Conservation (phyloP, 2,329 filamentous ascomycete genomes). For the Neopestalotiopsis sp. region DNA sequence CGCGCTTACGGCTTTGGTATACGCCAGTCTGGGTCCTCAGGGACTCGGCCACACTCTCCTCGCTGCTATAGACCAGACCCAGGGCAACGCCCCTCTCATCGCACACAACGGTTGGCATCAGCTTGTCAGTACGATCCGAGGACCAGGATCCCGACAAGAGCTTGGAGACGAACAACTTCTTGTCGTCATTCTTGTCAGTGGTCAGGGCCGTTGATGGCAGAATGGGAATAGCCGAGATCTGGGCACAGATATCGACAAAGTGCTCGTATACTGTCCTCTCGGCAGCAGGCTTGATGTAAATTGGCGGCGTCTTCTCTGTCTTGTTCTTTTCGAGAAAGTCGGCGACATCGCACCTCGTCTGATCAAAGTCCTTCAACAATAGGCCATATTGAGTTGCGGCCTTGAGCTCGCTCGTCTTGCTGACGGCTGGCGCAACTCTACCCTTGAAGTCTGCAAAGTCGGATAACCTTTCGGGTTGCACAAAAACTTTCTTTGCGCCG, state of each 20-base stretch:
- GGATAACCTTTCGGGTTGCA: slow-evolving; percentile 71
- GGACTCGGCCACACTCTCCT: slow-evolving; percentile 87
- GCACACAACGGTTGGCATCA: slow-evolving; percentile 89
- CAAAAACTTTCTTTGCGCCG: slow-evolving; percentile 85
- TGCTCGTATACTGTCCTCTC: slow-evolving; percentile 47
- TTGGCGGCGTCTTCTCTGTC: slow-evolving; percentile 46
- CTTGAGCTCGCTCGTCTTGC: slow-evolving; percentile 48
- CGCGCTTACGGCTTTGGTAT: slow-evolving; percentile 94
- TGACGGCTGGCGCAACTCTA: slow-evolving; percentile 59
- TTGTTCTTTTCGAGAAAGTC: slow-evolving; percentile 51
- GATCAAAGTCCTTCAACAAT: slow-evolving; percentile 58
- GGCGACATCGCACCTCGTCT: slow-evolving; percentile 42
- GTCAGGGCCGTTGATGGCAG: slow-evolving; percentile 75
- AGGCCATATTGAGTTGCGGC: slow-evolving; percentile 55
- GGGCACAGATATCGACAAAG: slow-evolving; percentile 53
- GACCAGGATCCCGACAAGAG: slow-evolving; percentile 77
- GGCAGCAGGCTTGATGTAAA: slow-evolving; percentile 57
- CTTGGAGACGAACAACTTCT: slow-evolving; percentile 68
- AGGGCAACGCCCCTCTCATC: slow-evolving; percentile 85
- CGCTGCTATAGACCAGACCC: slow-evolving; percentile 92
- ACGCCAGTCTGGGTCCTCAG: slow-evolving; percentile 80
- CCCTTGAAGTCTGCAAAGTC: slow-evolving; percentile 60
- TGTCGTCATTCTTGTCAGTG: slow-evolving; percentile 64
- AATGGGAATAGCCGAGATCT: slow-evolving; percentile 70
- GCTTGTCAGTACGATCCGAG: slow-evolving; percentile 81